phyloP scores from a whole-genome alignment of 306 rosid species.

The Gillenia trifoliata region DNA sequence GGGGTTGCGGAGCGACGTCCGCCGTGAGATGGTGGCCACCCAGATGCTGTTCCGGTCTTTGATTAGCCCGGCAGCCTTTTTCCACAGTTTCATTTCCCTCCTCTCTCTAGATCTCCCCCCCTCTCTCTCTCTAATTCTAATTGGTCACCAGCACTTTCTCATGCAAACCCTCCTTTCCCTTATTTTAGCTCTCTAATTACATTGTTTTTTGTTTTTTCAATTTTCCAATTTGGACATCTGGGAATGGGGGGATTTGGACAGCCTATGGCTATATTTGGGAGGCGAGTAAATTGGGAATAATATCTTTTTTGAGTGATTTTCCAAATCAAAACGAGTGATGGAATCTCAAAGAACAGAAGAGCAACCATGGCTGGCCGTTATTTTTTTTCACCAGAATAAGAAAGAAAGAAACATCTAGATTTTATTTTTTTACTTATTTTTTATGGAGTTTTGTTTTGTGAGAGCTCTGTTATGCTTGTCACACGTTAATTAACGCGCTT shows the following conservation, averaged over 20 bases:
- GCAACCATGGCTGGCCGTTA: neutral
- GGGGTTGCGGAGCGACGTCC: constrained; percentile 47
- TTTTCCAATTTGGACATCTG: neutral
- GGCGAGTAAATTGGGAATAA: neutral
- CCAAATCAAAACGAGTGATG: neutral
- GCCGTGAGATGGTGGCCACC: constrained; percentile 40
- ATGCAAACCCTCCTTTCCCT: neutral
- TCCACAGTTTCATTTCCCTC: constrained; percentile 60
- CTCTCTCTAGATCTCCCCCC: neutral
- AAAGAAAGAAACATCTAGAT: neutral
- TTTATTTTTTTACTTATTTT: no score
- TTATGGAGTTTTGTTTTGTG: neutral
- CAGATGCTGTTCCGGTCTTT: constrained; percentile 75
- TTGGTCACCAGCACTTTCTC: neutral
- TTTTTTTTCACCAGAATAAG: neutral
- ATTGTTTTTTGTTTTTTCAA: neutral
- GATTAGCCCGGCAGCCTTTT: constrained; percentile 52
- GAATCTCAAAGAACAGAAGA: neutral
- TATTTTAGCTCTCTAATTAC: neutral
- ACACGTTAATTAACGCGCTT: neutral
- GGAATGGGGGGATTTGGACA: neutral
- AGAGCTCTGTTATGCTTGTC: neutral
- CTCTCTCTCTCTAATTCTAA: neutral
- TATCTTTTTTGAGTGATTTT: neutral
- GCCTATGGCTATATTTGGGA: neutral